Percentiles rank a stretch among this genome's conserved stretches.
Conservation (phyloP, 2,329 filamentous ascomycete species). For the Fragosphaeria purpurea region DNA sequence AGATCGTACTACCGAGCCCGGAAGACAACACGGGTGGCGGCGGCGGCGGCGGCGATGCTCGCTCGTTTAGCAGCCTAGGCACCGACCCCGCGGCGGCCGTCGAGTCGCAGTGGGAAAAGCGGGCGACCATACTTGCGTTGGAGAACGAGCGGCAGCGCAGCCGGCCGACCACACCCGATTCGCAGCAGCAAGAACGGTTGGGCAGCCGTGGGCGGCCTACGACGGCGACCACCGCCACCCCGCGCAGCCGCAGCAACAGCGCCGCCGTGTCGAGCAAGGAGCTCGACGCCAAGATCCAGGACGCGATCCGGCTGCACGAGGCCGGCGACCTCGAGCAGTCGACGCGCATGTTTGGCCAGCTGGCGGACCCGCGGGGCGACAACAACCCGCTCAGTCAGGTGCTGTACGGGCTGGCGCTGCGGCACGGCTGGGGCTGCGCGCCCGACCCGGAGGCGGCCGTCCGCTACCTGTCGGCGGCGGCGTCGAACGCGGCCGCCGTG, state of each 20-base stretch:
- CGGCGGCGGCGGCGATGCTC: constrained; percentile 15
- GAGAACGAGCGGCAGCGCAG: constrained; percentile 41
- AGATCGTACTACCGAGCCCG: constrained; percentile 44
- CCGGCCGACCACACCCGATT: constrained; percentile 29
- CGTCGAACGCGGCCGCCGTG: constrained; percentile 78
- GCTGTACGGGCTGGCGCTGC: constrained; percentile 81
- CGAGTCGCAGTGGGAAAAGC: constrained; percentile 81
- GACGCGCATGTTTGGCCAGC: constrained; percentile 71
- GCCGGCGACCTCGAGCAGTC: constrained; percentile 66
- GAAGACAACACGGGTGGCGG: constrained; percentile 20
- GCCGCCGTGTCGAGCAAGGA: constrained; percentile 37
- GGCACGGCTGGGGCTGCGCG: constrained; percentile 88
- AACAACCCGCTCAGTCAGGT: constrained; percentile 96
- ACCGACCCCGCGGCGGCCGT: constrained; percentile 9
- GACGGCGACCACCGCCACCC: neutral
- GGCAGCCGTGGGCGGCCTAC: constrained; percentile 15
- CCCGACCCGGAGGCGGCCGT: constrained; percentile 65
- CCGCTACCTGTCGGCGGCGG: constrained; percentile 76
- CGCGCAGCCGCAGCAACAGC: constrained; percentile 12
- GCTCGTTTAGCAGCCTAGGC: neutral
- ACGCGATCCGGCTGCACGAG: constrained; percentile 92
- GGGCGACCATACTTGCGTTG: constrained; percentile 78
- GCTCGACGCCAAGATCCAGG: constrained; percentile 68
- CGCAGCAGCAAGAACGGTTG: constrained; percentile 15
- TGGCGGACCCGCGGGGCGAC: constrained; percentile 73